Evolutionary conservation across 2,329 filamentous ascomycete genomes (phyloP).

Genomic region (Alternaria atra): DNA sequence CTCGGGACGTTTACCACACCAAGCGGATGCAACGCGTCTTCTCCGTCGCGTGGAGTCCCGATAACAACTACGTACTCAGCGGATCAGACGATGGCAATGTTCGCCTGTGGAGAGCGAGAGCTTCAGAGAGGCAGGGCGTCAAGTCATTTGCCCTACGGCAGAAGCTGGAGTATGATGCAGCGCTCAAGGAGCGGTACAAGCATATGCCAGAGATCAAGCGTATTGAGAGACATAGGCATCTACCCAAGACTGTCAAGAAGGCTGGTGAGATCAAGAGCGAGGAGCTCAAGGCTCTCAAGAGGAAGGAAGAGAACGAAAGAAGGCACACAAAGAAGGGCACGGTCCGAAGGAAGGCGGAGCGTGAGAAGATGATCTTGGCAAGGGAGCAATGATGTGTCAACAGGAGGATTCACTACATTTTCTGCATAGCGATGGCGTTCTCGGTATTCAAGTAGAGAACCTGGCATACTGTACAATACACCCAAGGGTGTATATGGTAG

Average conservation of each 20-base stretch:
- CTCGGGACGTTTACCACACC: conserved; percentile 93
- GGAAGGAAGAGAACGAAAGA: conserved; percentile 91
- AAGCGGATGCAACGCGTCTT: conserved; percentile 98
- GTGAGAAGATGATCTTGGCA: conserved; percentile 91
- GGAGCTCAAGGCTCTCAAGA: conserved; percentile 86
- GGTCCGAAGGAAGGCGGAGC: conserved; percentile 75
- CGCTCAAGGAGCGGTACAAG: conserved; percentile 81
- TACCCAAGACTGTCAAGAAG: conserved; percentile 95
- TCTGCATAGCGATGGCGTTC: conserved; percentile 50
- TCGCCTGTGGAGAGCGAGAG: conserved; percentile 87
- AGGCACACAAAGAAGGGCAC: conserved; percentile 88
- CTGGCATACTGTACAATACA: background rate
- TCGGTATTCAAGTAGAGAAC: conserved; percentile 5
- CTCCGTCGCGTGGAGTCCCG: conserved; percentile 83
- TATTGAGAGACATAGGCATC: conserved; percentile 88
- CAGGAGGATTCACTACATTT: conserved; percentile 4
- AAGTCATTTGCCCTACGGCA: conserved; percentile 86
- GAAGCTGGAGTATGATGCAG: conserved; percentile 90
- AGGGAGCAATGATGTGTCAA: conserved; percentile 62
- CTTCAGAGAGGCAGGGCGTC: conserved; percentile 82
- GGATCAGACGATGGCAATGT: conserved; percentile 95
- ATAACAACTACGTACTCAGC: conserved; percentile 87
- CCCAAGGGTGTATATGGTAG: background rate
- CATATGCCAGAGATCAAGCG: conserved; percentile 97
- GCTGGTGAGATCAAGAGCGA: conserved; percentile 92